Percentiles rank a stretch among this genome's conserved stretches.
phyloP scores from a whole-genome alignment of 2,329 filamentous ascomycete species.

The Biscogniauxia mediterranea region DNA sequence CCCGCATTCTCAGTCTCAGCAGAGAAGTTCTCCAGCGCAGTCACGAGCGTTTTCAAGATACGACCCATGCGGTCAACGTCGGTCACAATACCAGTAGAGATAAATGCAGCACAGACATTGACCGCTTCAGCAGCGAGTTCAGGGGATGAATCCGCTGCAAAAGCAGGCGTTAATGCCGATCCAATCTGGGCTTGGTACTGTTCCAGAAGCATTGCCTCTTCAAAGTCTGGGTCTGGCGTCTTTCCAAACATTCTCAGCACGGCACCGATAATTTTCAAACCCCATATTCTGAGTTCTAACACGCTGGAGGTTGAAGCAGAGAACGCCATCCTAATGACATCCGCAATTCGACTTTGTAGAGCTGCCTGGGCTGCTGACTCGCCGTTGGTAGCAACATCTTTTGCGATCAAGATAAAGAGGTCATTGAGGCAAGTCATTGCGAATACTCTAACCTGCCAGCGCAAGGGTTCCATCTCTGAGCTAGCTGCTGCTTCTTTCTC shows the following conservation, averaged over 20 bases:
- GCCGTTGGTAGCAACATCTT: constrained; percentile 74
- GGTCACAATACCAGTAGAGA: constrained; percentile 94
- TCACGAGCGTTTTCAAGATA: constrained; percentile 89
- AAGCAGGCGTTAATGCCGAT: constrained; percentile 92
- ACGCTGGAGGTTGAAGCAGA: constrained; percentile 95
- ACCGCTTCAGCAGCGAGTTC: constrained; percentile 94
- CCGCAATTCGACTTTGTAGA: constrained; percentile 79
- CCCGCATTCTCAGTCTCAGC: constrained; percentile 75
- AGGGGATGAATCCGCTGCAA: constrained; percentile 91
- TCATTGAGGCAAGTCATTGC: constrained; percentile 87
- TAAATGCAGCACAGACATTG: constrained; percentile 97
- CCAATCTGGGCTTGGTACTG: constrained; percentile 99
- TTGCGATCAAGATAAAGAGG: constrained; percentile 74
- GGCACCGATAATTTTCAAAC: constrained; percentile 89
- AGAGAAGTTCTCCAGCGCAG: constrained; percentile 88
- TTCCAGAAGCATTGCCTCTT: constrained; percentile 93
- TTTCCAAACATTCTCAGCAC: constrained; percentile 95
- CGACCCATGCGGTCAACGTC: constrained; percentile 98
- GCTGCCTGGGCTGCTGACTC: constrained; percentile 75
- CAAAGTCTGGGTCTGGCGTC: constrained; percentile 92
- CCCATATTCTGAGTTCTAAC: constrained; percentile 83
- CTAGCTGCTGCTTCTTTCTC: constrained; percentile 46
- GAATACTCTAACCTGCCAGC: constrained; percentile 95
- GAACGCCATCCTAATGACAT: constrained; percentile 95
- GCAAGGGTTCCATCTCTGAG: constrained; percentile 78